Evolutionary conservation across 257 asterid species (phyloP).

Genomic region (Solanum virginianum): DNA sequence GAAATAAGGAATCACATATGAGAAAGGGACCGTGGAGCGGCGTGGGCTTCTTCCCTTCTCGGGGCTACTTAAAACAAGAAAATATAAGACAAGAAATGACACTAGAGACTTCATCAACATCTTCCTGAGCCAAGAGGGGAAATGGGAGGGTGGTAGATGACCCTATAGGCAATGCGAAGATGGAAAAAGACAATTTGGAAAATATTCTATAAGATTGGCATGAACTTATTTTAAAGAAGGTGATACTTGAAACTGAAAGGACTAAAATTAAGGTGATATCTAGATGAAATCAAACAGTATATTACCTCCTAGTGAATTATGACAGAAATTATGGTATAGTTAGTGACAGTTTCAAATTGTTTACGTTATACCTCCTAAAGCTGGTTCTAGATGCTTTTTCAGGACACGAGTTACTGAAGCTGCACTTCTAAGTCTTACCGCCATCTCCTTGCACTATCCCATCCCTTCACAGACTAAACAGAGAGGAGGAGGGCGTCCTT

Average conservation of each 20-base stretch:
- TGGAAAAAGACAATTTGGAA: neutral
- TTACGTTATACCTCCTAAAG: neutral
- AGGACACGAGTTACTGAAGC: neutral
- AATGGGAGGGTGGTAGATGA: neutral
- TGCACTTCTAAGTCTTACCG: neutral
- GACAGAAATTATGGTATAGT: neutral
- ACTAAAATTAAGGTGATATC: neutral
- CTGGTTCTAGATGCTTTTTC: neutral
- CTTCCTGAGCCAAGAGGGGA: neutral
- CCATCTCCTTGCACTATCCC: neutral
- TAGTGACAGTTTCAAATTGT: neutral
- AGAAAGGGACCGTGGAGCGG: neutral
- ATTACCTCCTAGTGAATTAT: neutral
- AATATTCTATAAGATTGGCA: neutral
- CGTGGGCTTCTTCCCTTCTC: neutral
- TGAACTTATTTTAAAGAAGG: neutral
- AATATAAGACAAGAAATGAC: neutral
- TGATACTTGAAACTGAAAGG: neutral
- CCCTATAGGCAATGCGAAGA: neutral
- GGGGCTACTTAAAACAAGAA: neutral
- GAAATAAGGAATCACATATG: neutral
- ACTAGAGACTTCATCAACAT: neutral
- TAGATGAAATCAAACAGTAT: neutral
- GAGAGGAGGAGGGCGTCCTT: neutral
- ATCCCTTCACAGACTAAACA: neutral